Evolutionary conservation across 2,329 filamentous ascomycete genomes (phyloP), one percentile per base, ranked within the genome.

Genomic region (Penicillium olsonii): DNA sequence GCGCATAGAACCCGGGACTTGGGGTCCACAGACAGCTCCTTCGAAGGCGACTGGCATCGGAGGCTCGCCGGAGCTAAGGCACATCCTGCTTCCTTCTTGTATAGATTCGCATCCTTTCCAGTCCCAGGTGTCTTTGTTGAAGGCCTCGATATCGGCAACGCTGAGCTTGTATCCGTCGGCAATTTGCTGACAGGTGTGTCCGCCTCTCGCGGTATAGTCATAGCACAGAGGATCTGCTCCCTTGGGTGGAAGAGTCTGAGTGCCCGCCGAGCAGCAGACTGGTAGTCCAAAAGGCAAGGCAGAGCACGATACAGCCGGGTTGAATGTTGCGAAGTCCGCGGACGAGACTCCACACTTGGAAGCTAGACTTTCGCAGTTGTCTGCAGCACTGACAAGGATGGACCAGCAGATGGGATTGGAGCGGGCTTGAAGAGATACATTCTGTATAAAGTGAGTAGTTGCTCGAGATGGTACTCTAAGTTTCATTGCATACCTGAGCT

Each of bases 1-100:
- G 22, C 42, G 42, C 20, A 18, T 11, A 18, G 47, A 29, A 17
- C 47, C 47, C n/a, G 47, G 47, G n/a, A 40, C 42, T n/a, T 40
- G 47, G 1, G 47, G 47, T 5, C 47, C 47, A 49, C 47, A 49
- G 27, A 49, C 29, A 2, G 35, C 27, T 22, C 20, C n/a, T 9
- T 8, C 14, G 5, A 40, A 26, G 2, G 47, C 35, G 5, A 49
- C 35, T 24, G 47, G 47, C 47, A 45, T 49, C 2, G 42, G 35
- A 14, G 35, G 42, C 1, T 39, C 11, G 5, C 47, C 47, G 0
- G 17, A 5, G 9, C 22, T 45, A 12, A 49, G 20, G 15, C 47
- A 49, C 10, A 45, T 20, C 8, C 33, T 35, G 6, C 42, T 42
- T 0, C 47, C 47, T 8, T 35, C 12, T 29, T 40, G 15, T 2